phyloP scores from a whole-genome alignment of 1,139 yeast species.

The Geotrichum europaeum region DNA sequence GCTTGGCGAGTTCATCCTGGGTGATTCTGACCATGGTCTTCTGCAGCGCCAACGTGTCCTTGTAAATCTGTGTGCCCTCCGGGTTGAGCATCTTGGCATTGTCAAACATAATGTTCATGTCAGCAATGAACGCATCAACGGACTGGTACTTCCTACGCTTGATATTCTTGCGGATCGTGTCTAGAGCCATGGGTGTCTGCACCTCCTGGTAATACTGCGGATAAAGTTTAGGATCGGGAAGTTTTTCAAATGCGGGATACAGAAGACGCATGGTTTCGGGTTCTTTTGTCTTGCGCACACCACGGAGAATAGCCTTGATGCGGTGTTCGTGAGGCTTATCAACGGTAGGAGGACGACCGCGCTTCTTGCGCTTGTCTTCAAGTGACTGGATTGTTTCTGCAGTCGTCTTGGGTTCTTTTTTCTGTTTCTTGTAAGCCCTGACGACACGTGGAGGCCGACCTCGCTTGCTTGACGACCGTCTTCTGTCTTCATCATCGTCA shows the following conservation, averaged over 20 bases:
- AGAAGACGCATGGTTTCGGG: slow-evolving; percentile 46
- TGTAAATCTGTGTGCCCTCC: slow-evolving; percentile 49
- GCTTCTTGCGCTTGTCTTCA: slow-evolving; percentile 58
- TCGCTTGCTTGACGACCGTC: slow-evolving; percentile 23
- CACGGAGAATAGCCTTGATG: slow-evolving; percentile 78
- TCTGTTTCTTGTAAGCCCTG: slow-evolving; percentile 25
- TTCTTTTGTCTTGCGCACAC: slow-evolving; percentile 65
- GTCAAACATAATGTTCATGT: slow-evolving; percentile 66
- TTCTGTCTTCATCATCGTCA: slow-evolving; percentile 24
- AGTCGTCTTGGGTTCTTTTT: slow-evolving; percentile 22
- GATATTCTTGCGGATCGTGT: slow-evolving; percentile 74
- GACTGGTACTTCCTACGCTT: slow-evolving; percentile 76
- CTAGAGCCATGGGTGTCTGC: slow-evolving; percentile 69
- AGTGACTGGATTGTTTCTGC: slow-evolving; percentile 16
- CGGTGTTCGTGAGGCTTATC: slow-evolving; percentile 92
- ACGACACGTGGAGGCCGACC: slow-evolving; percentile 27
- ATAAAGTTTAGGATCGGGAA: slow-evolving; percentile 65
- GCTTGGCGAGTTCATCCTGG: slow-evolving; percentile 67
- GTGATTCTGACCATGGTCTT: slow-evolving; percentile 54
- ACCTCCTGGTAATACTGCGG: slow-evolving; percentile 65
- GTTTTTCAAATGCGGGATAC: slow-evolving; percentile 64
- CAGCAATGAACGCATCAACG: slow-evolving; percentile 71
- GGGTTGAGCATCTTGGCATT: slow-evolving; percentile 67
- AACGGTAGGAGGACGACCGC: slow-evolving; percentile 95
- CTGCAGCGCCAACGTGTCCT: slow-evolving; percentile 60